Evolutionary conservation across 805 yeast genomes (phyloP).

Genomic region (Nakazawaea molendinolei): DNA sequence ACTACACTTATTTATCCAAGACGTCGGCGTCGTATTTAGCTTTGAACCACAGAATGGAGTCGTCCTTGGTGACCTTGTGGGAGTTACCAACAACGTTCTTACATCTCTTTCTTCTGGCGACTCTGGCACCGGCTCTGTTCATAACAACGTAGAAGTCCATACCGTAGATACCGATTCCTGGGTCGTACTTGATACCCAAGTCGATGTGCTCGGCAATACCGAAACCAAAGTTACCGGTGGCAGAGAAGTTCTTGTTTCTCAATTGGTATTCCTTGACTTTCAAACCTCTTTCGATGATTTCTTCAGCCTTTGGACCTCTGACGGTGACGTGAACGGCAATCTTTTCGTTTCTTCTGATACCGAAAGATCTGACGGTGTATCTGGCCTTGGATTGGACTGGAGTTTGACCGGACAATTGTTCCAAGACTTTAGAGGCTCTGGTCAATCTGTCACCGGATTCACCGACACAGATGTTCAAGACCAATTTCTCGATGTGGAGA

Average conservation of each 20-base stretch:
- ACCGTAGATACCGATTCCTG: slow-evolving; percentile 99
- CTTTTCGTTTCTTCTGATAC: slow-evolving; percentile 99
- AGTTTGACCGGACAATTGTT: slow-evolving; percentile 99
- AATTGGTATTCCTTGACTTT: slow-evolving; percentile 99
- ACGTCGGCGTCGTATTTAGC: slow-evolving; percentile 99
- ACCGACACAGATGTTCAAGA: slow-evolving; percentile 99
- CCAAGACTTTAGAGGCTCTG: slow-evolving; percentile 99
- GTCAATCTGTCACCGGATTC: slow-evolving; percentile 99
- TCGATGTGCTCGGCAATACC: slow-evolving; percentile 99
- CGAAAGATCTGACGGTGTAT: slow-evolving; percentile 99
- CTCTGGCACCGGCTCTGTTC: slow-evolving; percentile 99
- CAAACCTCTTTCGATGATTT: slow-evolving; percentile 98
- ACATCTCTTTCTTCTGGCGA: slow-evolving; percentile 97
- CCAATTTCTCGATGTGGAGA: slow-evolving; percentile 97
- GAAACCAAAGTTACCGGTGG: slow-evolving; percentile 99
- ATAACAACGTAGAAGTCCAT: slow-evolving; percentile 99
- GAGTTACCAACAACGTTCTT: slow-evolving; percentile 81
- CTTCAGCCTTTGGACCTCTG: slow-evolving; percentile 99
- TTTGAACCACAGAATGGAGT: slow-evolving; percentile 98
- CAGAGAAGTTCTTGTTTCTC: slow-evolving; percentile 89
- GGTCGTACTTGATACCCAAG: slow-evolving; percentile 99
- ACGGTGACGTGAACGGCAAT: slow-evolving; percentile 98
- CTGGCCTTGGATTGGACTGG: slow-evolving; percentile 99
- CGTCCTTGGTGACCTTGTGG: slow-evolving; percentile 90
- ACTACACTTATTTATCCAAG: slow-evolving; percentile 66